These are phyloP conservation scores for Ustilago trichophora DNA, from an alignment of 1,284 basidiomycete genomes.

Conservation along the genomic window DNA sequence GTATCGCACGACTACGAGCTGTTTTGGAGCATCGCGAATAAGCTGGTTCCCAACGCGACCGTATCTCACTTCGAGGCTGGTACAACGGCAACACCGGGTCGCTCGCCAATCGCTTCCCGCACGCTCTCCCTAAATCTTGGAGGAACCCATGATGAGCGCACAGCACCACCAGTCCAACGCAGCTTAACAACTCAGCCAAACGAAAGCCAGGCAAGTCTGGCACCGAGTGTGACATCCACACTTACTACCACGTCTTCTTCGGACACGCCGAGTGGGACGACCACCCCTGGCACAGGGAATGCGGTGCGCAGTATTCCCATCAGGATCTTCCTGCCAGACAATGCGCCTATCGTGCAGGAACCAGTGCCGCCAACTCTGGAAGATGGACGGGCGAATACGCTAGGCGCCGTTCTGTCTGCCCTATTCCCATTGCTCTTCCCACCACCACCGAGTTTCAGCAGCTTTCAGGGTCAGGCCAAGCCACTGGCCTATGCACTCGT, in stretches of 20 bases:
- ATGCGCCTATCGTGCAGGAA: conserved; percentile 89
- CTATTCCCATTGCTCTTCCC: conserved; percentile 70
- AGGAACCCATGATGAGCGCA: conserved; percentile 21
- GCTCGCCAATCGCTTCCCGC: conserved; percentile 19
- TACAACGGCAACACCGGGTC: not conserved
- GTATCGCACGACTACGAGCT: conserved; percentile 87
- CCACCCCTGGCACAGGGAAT: conserved; percentile 7
- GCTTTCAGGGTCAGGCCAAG: conserved; percentile 39
- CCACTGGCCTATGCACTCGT: conserved; percentile 73
- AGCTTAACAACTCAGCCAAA: conserved; percentile 40
- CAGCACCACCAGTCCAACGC: conserved; percentile 10
- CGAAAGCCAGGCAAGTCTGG: conserved; percentile 33
- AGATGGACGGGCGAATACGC: conserved; percentile 68
- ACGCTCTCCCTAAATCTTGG: conserved; percentile 25
- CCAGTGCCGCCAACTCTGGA: conserved; percentile 75
- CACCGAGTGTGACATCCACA: conserved; percentile 36
- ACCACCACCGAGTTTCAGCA: conserved; percentile 51
- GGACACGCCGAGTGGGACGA: conserved; percentile 18
- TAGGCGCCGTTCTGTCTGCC: conserved; percentile 66
- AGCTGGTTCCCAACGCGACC: conserved; percentile 71
- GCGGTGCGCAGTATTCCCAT: conserved; percentile 69
- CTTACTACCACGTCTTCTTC: conserved; percentile 35
- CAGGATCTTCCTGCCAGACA: conserved; percentile 82
- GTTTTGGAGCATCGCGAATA: conserved; percentile 88
- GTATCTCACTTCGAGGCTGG: not conserved